Conservation (phyloP, 768 basidiomycete species). For the Tricholomella constricta region DNA sequence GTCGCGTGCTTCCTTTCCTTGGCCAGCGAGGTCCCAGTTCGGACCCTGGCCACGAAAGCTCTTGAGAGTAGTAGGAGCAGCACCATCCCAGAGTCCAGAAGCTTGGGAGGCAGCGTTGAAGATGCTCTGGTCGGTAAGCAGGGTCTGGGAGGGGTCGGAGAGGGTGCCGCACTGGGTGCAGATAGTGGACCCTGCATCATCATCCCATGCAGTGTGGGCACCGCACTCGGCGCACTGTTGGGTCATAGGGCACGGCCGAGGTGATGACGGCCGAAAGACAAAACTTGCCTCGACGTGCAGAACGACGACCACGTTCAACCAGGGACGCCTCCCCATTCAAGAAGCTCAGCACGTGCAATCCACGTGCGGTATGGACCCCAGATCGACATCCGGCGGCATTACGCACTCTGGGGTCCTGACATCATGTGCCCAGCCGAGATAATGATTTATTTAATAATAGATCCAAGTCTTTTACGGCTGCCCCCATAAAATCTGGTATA, state of each 20-base stretch:
- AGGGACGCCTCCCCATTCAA: background rate
- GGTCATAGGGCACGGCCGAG: conserved; percentile 31
- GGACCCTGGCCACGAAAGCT: conserved; percentile 45
- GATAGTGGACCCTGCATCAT: conserved; percentile 58
- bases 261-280: background rate
- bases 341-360: conserved; percentile 2
- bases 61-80: conserved; percentile 44
- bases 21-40: conserved; percentile 65
- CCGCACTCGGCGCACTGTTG: conserved; percentile 56
- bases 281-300: conserved; percentile 3
- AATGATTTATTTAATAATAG: no score
- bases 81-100: conserved; percentile 30
- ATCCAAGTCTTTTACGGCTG: no score
- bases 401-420: conserved; percentile 14
- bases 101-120: conserved; percentile 35
- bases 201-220: conserved; percentile 53
- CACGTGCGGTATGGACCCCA: conserved; percentile 17
- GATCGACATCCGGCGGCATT: background rate
- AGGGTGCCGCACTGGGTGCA: conserved; percentile 77
- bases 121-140: conserved; percentile 53
- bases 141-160: conserved; percentile 57
- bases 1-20: conserved; percentile 65
- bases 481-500: conserved; percentile 26
- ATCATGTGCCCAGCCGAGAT: conserved; percentile 13
- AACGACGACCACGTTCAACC: background rate